These are phyloP conservation scores for Erythrophleum fordii DNA, from an alignment of 306 rosid species.

Conservation along the genomic window DNA sequence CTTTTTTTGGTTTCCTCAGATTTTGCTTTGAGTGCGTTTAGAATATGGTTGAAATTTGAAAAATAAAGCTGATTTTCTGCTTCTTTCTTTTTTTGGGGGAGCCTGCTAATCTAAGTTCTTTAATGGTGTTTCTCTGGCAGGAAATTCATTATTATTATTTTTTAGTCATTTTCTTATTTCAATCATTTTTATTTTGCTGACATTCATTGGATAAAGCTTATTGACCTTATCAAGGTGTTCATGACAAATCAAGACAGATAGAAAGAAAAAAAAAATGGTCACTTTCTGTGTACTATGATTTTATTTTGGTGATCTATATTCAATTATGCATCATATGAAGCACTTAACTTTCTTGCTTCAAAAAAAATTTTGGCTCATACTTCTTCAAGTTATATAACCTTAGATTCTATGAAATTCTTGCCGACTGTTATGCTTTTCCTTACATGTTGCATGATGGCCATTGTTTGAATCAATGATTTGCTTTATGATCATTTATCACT, in stretches of 20 bases:
- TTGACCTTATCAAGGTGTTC: not conserved
- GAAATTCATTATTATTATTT: not conserved
- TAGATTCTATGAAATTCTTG: not conserved
- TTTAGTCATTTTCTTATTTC: slow-evolving; percentile 13
- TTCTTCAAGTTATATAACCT: not conserved
- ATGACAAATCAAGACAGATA: not conserved
- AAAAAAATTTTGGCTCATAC: not conserved
- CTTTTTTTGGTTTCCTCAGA: not conserved
- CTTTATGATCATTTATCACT: not conserved
- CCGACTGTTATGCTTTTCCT: not conserved
- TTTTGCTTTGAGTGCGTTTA: slow-evolving; percentile 3
- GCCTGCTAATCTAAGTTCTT: not conserved
- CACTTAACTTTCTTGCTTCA: not conserved
- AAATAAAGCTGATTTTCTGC: not conserved
- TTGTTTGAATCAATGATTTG: not conserved
- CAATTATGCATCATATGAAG: not conserved
- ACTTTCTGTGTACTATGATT: not conserved
- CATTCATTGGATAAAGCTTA: not conserved
- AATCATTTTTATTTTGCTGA: not conserved
- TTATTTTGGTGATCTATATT: not conserved
- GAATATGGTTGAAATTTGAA: slow-evolving; percentile 2
- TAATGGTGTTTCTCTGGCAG: not conserved
- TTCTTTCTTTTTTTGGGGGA: slow-evolving; percentile 8
- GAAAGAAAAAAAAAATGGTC: too few species aligned
- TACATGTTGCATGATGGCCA: not conserved